phyloP scores from a whole-genome alignment of 108 stramenopile genomes.

The Bacterosira constricta region DNA sequence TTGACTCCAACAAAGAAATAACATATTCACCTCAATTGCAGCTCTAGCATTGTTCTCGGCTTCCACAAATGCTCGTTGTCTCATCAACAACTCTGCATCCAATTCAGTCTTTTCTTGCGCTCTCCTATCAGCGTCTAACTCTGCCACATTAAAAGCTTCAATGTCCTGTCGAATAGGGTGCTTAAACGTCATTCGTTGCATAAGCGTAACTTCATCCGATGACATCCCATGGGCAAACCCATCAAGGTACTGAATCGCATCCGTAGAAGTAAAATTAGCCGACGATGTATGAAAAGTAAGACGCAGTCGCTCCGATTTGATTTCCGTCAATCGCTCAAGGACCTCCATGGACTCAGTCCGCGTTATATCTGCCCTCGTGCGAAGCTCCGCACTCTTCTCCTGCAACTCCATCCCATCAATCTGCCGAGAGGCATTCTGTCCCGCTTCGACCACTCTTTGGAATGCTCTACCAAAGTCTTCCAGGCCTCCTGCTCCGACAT shows the following conservation, averaged over 20 bases:
- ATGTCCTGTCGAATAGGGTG: slow-evolving; percentile 40
- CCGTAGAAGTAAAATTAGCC: slow-evolving; percentile 34
- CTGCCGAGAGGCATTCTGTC: slow-evolving; percentile 52
- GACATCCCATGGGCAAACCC: neutral
- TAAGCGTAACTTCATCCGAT: slow-evolving; percentile 19
- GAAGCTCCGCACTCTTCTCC: slow-evolving; percentile 60
- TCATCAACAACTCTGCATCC: neutral
- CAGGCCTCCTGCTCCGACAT: neutral
- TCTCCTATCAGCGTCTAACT: slow-evolving; percentile 21
- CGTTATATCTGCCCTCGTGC: slow-evolving; percentile 33
- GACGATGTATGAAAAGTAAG: slow-evolving; percentile 31
- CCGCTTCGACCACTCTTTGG: slow-evolving; percentile 59
- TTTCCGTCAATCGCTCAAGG: slow-evolving; percentile 18
- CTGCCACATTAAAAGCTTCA: slow-evolving; percentile 28
- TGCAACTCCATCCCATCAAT: slow-evolving; percentile 61
- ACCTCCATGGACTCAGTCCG: slow-evolving; percentile 22
- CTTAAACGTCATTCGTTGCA: slow-evolving; percentile 22
- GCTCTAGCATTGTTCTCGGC: slow-evolving; percentile 13
- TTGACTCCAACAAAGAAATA: neutral
- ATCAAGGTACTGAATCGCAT: slow-evolving; percentile 41
- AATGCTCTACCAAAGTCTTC: slow-evolving; percentile 49
- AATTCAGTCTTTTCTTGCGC: slow-evolving; percentile 18
- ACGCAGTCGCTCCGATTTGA: slow-evolving; percentile 39
- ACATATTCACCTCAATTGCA: slow-evolving; percentile 6
- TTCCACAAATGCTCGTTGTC: slow-evolving; percentile 7